Base-by-base conservation (phyloP, 352 stramenopile genomes). In the Phytophthora tubulina region DNA sequence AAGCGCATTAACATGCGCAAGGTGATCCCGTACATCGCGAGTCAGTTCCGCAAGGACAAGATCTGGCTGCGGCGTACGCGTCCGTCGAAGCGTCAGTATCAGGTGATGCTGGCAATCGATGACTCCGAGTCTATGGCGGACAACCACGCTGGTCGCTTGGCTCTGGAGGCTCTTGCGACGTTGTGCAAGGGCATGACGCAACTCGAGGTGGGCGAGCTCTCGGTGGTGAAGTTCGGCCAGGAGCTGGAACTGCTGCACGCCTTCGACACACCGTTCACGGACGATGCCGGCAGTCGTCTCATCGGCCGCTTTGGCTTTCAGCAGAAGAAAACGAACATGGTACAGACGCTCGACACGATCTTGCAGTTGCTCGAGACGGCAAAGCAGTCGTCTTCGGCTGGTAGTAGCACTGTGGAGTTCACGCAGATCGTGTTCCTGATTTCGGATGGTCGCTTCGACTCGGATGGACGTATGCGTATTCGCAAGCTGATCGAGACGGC, bases 1-100 rank as follows among this genome's bases (percentile, higher is more conserved):
- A 99, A 99, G 80, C 87, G 98, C 58, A 99, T 99, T 69, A 99
- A 99, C 76, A 99, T 99, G 98, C 97, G 98, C 64, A 98, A 98
- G 65, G 98, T 99, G 55, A 99, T 99, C 82, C 92, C 97, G 32
- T 99, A 99, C 85, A 99, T 99, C 70, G 98, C 98, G n/a, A 99
- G 90, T 72, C 96, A 99, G 66, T 99, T 99, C 82, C 89, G 98
- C 33, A 99, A 99, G 79, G 98, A 99, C 83, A 99, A 99, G 80
- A 99, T 99, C 73, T 99, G 98, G 98, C 87, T 99, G 58, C 89
- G 98, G 32, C 89, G 98, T 44, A 99, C 97, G 32, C 99, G 99
- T 65, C 98, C 98, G 32, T 98, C 93, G 5, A 99, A 99, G 78
- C 87, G 98, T 32, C 93, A 98, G 71, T 99, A 99, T 80, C 94